phyloP scores from a whole-genome alignment of 768 basidiomycete species.

The Lactarius indigo region DNA sequence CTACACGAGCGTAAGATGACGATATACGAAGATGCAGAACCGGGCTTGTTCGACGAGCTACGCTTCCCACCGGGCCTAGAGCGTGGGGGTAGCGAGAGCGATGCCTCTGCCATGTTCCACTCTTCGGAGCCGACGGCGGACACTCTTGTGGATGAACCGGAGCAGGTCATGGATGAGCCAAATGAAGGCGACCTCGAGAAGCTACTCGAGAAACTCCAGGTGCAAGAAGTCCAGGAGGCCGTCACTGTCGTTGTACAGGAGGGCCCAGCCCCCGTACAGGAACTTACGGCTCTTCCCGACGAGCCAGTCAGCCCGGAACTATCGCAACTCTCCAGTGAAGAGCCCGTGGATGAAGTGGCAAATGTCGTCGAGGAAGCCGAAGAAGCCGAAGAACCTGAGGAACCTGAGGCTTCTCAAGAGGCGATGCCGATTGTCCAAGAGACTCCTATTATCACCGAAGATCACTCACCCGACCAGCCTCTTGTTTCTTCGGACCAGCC shows the following conservation, averaged over 20 bases:
- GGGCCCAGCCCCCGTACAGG: not conserved
- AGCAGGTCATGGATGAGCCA: not conserved
- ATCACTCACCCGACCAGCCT: slow-evolving; percentile 8
- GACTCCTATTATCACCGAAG: not conserved
- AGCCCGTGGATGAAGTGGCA: slow-evolving; percentile 5
- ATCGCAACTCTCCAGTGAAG: slow-evolving; percentile 4
- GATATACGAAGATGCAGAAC: slow-evolving; percentile 16
- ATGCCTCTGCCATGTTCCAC: slow-evolving; percentile 1
- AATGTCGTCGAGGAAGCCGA: slow-evolving; percentile 5
- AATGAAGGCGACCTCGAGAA: not conserved
- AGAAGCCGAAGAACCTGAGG: not conserved
- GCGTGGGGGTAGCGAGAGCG: slow-evolving; percentile 1
- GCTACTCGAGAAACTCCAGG: not conserved
- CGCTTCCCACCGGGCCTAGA: slow-evolving; percentile 21
- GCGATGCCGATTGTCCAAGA: not conserved
- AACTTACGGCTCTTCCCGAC: slow-evolving; percentile 1
- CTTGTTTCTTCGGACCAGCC: not conserved
- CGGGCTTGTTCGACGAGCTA: slow-evolving; percentile 12
- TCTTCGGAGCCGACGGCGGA: slow-evolving; percentile 16
- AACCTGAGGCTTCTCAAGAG: not conserved
- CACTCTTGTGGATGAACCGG: slow-evolving; percentile 17
- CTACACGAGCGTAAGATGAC: slow-evolving; percentile 19
- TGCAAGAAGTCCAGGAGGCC: not conserved
- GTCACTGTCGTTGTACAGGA: slow-evolving; percentile 5
- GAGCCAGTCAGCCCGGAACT: slow-evolving; percentile 2